Conservation (phyloP, 2,329 filamentous ascomycete species). For the Aureobasidium sp. region DNA sequence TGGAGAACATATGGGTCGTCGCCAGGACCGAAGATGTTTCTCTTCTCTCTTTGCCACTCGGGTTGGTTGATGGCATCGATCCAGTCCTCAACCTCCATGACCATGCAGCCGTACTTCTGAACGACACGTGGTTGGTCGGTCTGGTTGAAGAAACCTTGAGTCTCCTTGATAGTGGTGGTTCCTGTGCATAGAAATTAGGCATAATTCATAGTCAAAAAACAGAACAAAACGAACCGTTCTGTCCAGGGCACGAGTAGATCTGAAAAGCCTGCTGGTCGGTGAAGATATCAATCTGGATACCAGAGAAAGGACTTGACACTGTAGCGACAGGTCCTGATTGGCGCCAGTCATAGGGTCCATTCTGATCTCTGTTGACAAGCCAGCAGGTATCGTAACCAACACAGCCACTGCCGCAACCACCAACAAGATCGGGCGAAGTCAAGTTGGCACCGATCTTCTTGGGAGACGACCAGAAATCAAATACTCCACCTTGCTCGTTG, state of each 20-base stretch:
- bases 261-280: constrained; percentile 84
- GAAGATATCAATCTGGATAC: constrained; percentile 75
- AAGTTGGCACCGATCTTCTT: constrained; percentile 73
- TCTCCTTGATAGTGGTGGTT: constrained; percentile 58
- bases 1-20: constrained; percentile 38
- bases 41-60: constrained; percentile 65
- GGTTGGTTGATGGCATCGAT: constrained; percentile 92
- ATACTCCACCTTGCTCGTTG: constrained; percentile 60
- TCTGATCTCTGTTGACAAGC: constrained; percentile 56
- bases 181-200: constrained; percentile 27
- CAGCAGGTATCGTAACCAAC: constrained; percentile 78
- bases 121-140: constrained; percentile 55
- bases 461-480: constrained; percentile 74
- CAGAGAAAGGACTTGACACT: constrained; percentile 66
- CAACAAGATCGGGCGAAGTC: constrained; percentile 52
- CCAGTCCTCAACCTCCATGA: constrained; percentile 88
- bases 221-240: constrained; percentile 56
- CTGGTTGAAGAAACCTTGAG: constrained; percentile 56
- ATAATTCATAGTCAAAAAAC: constrained; percentile 19
- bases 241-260: constrained; percentile 74
- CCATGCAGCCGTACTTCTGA: constrained; percentile 73
- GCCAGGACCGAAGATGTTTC: constrained; percentile 43
- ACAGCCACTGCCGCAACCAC: constrained; percentile 76
- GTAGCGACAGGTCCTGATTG: constrained; percentile 53
- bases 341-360: constrained; percentile 58